phyloP scores from a whole-genome alignment of 1,284 basidiomycete genomes.

The Moniliella sp. region DNA sequence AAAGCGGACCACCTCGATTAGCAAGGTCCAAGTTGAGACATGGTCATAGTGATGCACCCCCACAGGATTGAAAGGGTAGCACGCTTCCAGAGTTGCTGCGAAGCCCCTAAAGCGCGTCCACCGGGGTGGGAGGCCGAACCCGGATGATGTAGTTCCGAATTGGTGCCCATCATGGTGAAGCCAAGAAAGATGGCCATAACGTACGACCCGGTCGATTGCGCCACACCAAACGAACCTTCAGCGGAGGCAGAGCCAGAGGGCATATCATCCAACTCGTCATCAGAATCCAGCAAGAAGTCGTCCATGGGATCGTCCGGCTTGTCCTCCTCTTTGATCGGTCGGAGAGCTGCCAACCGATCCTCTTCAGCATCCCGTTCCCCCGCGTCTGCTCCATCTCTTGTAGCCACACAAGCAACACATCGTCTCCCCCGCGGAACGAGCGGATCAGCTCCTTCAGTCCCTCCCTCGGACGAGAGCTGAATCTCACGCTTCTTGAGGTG shows the following conservation, averaged over 20 bases:
- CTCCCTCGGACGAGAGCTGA: slow-evolving; percentile 16
- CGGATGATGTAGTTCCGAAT: not conserved
- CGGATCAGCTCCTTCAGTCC: slow-evolving; percentile 21
- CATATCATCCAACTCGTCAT: too few species aligned
- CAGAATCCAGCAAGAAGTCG: too few species aligned
- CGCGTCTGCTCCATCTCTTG: slow-evolving; percentile 24
- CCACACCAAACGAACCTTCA: not conserved
- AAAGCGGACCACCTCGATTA: slow-evolving; percentile 16
- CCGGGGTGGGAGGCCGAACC: slow-evolving; percentile 3
- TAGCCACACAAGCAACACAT: slow-evolving; percentile 23
- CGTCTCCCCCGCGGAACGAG: slow-evolving; percentile 25
- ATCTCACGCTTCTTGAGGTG: slow-evolving; percentile 26
- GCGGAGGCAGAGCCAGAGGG: not conserved
- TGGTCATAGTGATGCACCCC: too few species aligned
- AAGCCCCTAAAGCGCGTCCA: slow-evolving; percentile 6
- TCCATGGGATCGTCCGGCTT: slow-evolving; percentile 11
- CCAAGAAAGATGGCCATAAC: slow-evolving; percentile 23
- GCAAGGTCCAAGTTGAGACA: slow-evolving; percentile 12
- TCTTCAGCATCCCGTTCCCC: too few species aligned
- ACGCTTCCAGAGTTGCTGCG: too few species aligned
- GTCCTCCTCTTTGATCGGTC: slow-evolving; percentile 10
- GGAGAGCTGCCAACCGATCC: too few species aligned
- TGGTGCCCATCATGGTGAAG: slow-evolving; percentile 18
- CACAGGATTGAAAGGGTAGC: too few species aligned
- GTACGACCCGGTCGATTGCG: slow-evolving; percentile 9